Conservation (phyloP, 2,329 filamentous ascomycete species). For the Tolypocladium ophioglossoides region DNA sequence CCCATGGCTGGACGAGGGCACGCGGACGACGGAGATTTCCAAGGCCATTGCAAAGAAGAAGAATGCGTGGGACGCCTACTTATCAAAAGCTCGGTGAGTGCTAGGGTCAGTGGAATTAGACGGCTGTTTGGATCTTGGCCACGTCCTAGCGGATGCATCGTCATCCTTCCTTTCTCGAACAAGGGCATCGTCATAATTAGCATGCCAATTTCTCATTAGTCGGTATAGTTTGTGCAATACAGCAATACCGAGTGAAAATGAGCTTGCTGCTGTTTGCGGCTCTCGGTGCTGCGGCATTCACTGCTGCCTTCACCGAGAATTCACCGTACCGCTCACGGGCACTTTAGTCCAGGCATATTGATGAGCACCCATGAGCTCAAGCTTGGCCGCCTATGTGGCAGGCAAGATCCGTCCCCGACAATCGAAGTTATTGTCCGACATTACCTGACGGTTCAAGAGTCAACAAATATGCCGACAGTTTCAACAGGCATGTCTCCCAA, state of each 20-base stretch:
- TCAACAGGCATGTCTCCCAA: no score
- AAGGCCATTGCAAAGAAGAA: conserved; percentile 1
- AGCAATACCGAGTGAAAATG: background rate
- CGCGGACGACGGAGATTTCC: background rate
- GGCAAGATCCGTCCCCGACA: no score
- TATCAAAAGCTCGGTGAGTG: background rate
- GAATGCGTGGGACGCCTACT: background rate
- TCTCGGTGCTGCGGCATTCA: background rate
- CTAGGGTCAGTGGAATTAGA: background rate
- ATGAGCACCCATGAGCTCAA: no score
- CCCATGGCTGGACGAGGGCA: conserved; percentile 3
- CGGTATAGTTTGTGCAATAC: background rate
- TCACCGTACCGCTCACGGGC: background rate
- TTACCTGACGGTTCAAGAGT: no score
- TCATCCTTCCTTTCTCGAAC: background rate
- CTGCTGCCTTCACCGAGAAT: background rate
- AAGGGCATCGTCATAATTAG: background rate
- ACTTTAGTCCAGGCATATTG: no score
- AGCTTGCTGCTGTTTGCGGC: background rate
- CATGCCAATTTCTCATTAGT: background rate
- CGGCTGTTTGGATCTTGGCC: background rate
- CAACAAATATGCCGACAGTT: no score
- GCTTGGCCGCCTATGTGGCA: no score
- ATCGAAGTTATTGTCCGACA: no score
- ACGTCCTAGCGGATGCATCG: background rate